Base-by-base conservation (phyloP, 1,284 basidiomycete species). In the Cryptococcus wingfieldii region DNA sequence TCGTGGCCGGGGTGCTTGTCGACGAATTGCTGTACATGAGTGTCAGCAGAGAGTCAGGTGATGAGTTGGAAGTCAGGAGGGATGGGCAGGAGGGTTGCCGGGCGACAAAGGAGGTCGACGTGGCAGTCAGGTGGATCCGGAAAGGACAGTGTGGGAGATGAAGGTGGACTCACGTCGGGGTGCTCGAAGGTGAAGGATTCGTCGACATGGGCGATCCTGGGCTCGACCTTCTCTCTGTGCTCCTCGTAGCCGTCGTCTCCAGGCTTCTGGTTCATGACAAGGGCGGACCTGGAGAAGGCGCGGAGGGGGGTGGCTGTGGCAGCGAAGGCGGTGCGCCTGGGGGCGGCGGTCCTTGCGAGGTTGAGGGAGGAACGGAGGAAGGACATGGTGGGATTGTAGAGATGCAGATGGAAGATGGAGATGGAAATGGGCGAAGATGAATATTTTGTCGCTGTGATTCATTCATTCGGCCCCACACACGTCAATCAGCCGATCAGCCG, bases 1-100 rank as follows among this genome's bases (percentile, higher is more conserved):
- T 71, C 62, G 62, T 75, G 73, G 16, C 72, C 73, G 12, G 67
- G 61, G 52, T 75, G 71, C 37, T 61, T 56, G 41, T 53, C 53
- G n/a, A 59, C 28, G 58, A 60, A 64, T 56, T 58, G 57, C 62
- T 63, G 45, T 4, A 12, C 31, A 34, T 10, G 31, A 10, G 31
- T 34, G 10, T 34, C 31, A 34, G 31, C 31, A 10, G 31, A 34
- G 6, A 10, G 42, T 31, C 38, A 38, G 14, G 23, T 19, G 38
- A 49, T 31, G 46, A 37, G 27, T 39, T 4, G 12, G 38, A n/a
- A 41, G 42, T 27, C 16, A 39, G 6, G 47, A 34, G 41, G 31
- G 13, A 44, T 16, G 19, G 43, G 28, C 31, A 38, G 38, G 42
- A 23, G 13, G 19, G 18, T 34, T 38, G 8, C 25, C 16, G 38